These are phyloP conservation scores for Xylaria sp. DNA, from an alignment of 2,329 filamentous ascomycete species.

Conservation along the genomic window DNA sequence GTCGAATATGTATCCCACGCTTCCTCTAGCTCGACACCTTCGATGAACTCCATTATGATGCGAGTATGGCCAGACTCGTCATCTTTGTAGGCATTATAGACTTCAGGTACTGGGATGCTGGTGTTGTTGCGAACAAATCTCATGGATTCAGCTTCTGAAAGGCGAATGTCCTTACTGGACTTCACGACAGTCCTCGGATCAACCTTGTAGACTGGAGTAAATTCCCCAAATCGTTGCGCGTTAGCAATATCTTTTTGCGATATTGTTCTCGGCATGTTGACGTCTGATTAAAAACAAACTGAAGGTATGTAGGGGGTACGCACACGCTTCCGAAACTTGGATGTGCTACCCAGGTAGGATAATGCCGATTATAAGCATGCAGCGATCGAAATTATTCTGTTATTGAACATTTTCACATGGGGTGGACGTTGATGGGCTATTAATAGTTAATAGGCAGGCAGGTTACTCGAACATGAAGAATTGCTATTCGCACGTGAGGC, in stretches of 20 bases:
- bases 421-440: too few species aligned
- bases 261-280: conserved; percentile 16
- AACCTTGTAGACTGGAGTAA: conserved; percentile 26
- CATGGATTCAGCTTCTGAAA: conserved; percentile 33
- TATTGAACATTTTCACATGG: not conserved
- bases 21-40: conserved; percentile 26
- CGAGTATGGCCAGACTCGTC: conserved; percentile 28
- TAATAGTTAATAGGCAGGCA: too few species aligned
- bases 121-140: conserved; percentile 27
- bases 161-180: conserved; percentile 20
- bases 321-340: not conserved
- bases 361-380: too few species aligned
- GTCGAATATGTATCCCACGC: conserved; percentile 29
- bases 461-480: too few species aligned
- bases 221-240: conserved; percentile 11
- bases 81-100: conserved; percentile 33
- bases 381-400: not conserved
- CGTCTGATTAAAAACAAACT: not conserved
- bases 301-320: conserved; percentile 1
- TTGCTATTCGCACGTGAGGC: too few species aligned
- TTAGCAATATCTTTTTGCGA: conserved; percentile 24
- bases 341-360: not conserved
- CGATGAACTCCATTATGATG: conserved; percentile 34
- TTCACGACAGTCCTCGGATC: conserved; percentile 28
- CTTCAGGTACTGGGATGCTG: conserved; percentile 30